Evolutionary conservation across 768 basidiomycete species (phyloP).

Genomic region (Boletus speciosus): DNA sequence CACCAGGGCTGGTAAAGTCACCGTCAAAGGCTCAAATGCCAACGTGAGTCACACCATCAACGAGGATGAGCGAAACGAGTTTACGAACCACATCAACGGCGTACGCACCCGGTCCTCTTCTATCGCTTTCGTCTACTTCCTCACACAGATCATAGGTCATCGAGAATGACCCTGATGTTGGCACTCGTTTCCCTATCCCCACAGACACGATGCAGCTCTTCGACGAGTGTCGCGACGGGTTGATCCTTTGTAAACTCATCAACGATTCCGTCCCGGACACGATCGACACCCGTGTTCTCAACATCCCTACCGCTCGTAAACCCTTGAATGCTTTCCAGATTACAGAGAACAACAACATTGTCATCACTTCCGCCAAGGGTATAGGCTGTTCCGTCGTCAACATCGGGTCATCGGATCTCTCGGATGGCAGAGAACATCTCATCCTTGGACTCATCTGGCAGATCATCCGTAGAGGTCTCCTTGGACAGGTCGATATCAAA

Average conservation of each 20-base stretch:
- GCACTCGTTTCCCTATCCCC: conserved; percentile 81
- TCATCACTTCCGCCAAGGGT: conserved; percentile 95
- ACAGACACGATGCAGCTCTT: conserved; percentile 98
- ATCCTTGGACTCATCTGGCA: conserved; percentile 99
- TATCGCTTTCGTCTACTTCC: neutral
- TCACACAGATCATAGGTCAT: conserved; percentile 60
- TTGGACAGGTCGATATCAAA: conserved; percentile 97
- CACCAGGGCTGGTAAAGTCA: conserved; percentile 83
- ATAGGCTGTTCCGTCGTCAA: conserved; percentile 99
- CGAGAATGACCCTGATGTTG: conserved; percentile 85
- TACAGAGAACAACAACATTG: conserved; percentile 99
- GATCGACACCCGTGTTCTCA: conserved; percentile 96
- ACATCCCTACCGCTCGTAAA: conserved; percentile 78
- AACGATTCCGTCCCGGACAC: conserved; percentile 99
- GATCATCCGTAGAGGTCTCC: conserved; percentile 89
- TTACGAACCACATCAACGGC: conserved; percentile 97
- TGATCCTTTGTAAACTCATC: conserved; percentile 97
- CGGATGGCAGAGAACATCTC: conserved; percentile 92
- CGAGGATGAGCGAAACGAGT: conserved; percentile 91
- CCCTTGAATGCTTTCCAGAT: conserved; percentile 97
- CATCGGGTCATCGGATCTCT: conserved; percentile 89
- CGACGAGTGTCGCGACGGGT: conserved; percentile 92
- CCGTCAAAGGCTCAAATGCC: conserved; percentile 90
- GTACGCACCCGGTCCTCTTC: conserved; percentile 45
- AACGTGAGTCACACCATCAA: conserved; percentile 97